Evolutionary conservation across 1,284 basidiomycete genomes (phyloP).

Genomic region (Psilocybe mexicana): DNA sequence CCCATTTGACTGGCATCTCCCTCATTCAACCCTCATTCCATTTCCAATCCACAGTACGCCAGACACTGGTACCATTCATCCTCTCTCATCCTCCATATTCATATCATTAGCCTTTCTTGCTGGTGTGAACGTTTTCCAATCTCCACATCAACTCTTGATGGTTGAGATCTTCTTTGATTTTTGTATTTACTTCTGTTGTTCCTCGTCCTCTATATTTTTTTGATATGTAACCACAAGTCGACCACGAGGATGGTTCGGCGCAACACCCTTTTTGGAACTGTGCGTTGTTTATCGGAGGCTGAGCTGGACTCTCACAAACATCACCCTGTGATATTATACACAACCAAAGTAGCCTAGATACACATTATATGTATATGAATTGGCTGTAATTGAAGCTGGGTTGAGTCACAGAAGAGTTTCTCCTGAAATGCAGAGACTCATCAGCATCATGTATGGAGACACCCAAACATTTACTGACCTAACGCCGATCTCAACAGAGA

Average conservation of each 20-base stretch:
- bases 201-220: neutral
- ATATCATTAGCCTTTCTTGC: neutral
- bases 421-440: slow-evolving; percentile 27
- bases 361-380: neutral
- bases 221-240: neutral
- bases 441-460: neutral
- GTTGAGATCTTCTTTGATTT: neutral
- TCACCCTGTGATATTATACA: too few species aligned
- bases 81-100: neutral
- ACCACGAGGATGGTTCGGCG: neutral
- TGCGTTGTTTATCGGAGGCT: too few species aligned
- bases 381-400: neutral
- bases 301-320: too few species aligned
- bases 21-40: neutral
- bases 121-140: neutral
- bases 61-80: neutral
- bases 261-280: too few species aligned
- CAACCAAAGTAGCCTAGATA: too few species aligned
- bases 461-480: slow-evolving; percentile 45
- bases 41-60: neutral
- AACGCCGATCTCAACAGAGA: slow-evolving; percentile 90
- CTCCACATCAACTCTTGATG: neutral
- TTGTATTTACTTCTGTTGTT: neutral
- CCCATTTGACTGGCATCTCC: slow-evolving; percentile 15
- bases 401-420: slow-evolving; percentile 28